phyloP scores from a whole-genome alignment of 1,284 basidiomycete species.

The Coniophora puteana region DNA sequence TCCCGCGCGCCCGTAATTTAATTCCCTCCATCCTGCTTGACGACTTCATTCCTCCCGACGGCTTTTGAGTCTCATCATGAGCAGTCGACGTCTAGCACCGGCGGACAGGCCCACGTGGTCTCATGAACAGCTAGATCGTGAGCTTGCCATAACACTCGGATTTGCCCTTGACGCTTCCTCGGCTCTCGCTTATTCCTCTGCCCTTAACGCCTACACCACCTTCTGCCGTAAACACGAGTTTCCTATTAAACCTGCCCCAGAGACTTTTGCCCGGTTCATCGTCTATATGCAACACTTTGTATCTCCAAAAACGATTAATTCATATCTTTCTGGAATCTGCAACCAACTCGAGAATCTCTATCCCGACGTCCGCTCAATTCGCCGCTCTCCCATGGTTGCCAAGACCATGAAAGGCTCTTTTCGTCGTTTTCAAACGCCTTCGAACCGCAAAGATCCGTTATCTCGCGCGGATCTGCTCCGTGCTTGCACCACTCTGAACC shows the following conservation, averaged over 20 bases:
- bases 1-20: neutral
- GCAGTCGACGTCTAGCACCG: neutral
- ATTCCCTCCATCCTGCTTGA: neutral
- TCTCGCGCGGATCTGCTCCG: constrained; percentile 14
- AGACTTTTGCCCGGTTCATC: neutral
- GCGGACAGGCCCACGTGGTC: constrained; percentile 20
- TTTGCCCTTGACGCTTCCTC: constrained; percentile 15
- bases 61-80: neutral
- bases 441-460: constrained; percentile 11
- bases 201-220: constrained; percentile 24
- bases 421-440: neutral
- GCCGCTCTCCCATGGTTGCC: constrained; percentile 12
- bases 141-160: constrained; percentile 16
- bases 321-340: constrained; percentile 28
- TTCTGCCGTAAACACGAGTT: constrained; percentile 29
- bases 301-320: constrained; percentile 12
- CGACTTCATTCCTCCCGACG: neutral
- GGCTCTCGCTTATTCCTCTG: constrained; percentile 16
- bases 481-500: constrained; percentile 18
- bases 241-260: constrained; percentile 24
- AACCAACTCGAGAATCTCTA: constrained; percentile 21
- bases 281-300: neutral
- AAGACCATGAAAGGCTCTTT: constrained; percentile 19
- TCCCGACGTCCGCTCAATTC: constrained; percentile 12
- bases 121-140: constrained; percentile 13